Conservation (phyloP, 768 basidiomycete genomes). For the Dentipellis sp. region DNA sequence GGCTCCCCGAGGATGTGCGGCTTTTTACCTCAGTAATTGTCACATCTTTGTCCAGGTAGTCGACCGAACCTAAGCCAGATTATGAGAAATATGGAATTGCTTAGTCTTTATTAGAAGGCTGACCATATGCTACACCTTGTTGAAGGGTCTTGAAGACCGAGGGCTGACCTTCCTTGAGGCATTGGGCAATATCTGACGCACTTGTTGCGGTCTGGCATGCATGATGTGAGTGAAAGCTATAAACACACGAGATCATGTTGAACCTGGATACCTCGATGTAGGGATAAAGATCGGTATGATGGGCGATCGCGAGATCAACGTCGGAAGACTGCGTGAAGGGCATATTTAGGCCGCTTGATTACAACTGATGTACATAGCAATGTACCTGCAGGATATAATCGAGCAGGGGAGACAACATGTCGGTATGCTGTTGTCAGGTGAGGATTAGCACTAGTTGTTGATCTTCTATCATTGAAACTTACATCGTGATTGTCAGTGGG, state of each 20-base stretch:
- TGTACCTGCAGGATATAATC: constrained; percentile 4
- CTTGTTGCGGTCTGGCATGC: neutral
- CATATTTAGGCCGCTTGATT: neutral
- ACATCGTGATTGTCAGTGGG: neutral
- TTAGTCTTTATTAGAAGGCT: neutral
- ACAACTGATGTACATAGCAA: neutral
- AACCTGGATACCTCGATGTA: neutral
- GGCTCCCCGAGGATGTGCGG: too few species aligned
- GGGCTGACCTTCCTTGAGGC: neutral
- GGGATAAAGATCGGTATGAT: constrained; percentile 9
- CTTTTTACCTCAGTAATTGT: too few species aligned
- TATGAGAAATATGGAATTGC: neutral
- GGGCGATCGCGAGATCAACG: constrained; percentile 10
- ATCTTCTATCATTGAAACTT: neutral
- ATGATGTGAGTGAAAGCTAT: neutral
- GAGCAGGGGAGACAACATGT: neutral
- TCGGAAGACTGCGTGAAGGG: constrained; percentile 1
- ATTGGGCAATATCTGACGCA: neutral
- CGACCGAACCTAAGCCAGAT: neutral
- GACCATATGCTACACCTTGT: neutral
- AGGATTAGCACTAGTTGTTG: neutral
- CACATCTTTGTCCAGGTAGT: neutral
- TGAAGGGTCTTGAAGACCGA: neutral
- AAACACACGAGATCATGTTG: neutral
- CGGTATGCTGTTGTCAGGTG: neutral